Base-by-base conservation (phyloP, 2,329 filamentous ascomycete genomes). In the Fusarium sp. region DNA sequence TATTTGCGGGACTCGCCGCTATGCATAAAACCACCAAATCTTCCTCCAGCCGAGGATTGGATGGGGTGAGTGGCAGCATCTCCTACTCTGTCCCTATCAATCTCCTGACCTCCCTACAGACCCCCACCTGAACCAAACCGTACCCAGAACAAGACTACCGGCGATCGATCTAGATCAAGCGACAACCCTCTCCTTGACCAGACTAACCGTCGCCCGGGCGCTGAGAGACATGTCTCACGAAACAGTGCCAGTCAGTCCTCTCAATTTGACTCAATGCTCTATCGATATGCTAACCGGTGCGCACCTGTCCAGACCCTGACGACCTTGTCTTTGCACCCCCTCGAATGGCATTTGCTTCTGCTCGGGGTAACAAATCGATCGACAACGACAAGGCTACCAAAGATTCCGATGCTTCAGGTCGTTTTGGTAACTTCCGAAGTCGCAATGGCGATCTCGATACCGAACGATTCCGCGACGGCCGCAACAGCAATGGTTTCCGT, bases 21-120 rank as follows among this genome's bases (percentile, higher is more conserved):
- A 80, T 94, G 94, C 77, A 84, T 88, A 74, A 97, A 93, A 82
- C 95, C 95, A 48, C 85, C 91, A 69, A 88, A 87, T 70, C 87
- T 98, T 47, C 95, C 94, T 71, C 92, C 94, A 28, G 88, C 92
- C 69, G 94, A 97, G 83, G 94, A 97, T 85, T 98, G 95, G 95
- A 97, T 98, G 94, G 94, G 95, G 92, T 97, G 86, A 78, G 89
- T 82, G 51, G 7, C 58, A 53, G 30, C 18, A 48, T 28, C 36
- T 61, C 34, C 57, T 55, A 48, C 40, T 59, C 51, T 50, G 51
- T 51, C 66, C 66, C 47, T 62, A 62, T 65, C 60, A 68, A 58
- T 65, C 64, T 70, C 66, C 75, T 64, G 70, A 70, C 67, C 53
- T 62, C 39, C 30, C 23, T 61, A 31, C 68, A 88, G 85, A 62